Evolutionary conservation across 805 yeast species (phyloP), one percentile per base, ranked within the genome.

Genomic region (Metschnikowia dekortorum): DNA sequence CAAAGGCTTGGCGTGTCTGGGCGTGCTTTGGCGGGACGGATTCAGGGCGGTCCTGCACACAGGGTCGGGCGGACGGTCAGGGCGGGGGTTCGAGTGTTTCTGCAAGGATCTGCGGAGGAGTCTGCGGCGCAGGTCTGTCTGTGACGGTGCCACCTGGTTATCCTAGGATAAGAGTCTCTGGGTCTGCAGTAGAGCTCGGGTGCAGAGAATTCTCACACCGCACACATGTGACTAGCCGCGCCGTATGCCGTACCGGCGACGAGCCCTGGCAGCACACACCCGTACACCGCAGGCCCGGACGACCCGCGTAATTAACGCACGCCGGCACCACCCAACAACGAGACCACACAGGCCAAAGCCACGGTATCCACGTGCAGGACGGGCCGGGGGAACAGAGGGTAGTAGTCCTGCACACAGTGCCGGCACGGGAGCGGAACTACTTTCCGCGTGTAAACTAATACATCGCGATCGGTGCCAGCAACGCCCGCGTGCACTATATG

Each of bases 131-230:
- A 18, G 43, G 11, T 8, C 9, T 9, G 6, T 30, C 11, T 39
- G 43, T 39, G 43, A 39, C 43, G 43, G 7, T 32, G 43, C 14
- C 43, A 29, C 43, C 29, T 13, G 43, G 13, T 29, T 39, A 39
- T 29, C 43, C 43, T 29, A 29, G 28, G 43, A 39, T 39, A 39
- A 39, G 43, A 29, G 43, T 39, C 43, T 39, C 43, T 39, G 28
- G 10, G 43, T 29, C 26, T 29, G 43, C 9, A 39, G 33, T 14
- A 14, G 26, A 39, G 33, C 30, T 22, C 30, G 11, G 13, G 39
- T 10, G 39, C 7, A 11, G 28, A 39, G 42, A 39, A 28, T 39
- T 39, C 43, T 39, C 43, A 39, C 33, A 14, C 29, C 43, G 43
- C 43, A 39, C 30, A 10, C 39, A 14, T 4, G 22, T 22, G 39